A percentile compares a stretch with the other conserved stretches of the same genome.
Evolutionary conservation across 345 rosid species (phyloP).

Genomic region (Hibiscus tridactylites): DNA sequence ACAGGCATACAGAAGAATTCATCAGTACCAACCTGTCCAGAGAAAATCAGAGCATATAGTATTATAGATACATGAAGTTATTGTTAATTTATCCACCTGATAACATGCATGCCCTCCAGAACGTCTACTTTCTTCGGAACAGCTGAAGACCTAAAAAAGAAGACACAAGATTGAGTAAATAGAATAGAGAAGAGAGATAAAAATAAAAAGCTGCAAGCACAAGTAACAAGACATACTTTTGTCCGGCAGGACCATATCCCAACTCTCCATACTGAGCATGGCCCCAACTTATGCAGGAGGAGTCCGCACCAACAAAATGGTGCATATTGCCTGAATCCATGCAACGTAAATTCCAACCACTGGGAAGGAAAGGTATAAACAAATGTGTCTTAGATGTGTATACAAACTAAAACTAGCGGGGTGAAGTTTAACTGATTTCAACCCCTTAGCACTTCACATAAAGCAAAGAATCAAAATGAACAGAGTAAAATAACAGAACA

Average conservation of each 20-base stretch:
- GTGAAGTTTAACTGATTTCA: background rate
- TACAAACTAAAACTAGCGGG: background rate
- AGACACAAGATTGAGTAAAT: conserved; percentile 6
- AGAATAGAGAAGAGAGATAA: background rate
- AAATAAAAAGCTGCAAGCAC: background rate
- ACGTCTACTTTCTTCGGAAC: conserved; percentile 86
- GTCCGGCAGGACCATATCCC: conserved; percentile 72
- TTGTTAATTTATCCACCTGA: conserved; percentile 43
- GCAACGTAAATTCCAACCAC: conserved; percentile 98
- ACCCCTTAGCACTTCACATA: background rate
- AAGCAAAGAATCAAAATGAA: background rate
- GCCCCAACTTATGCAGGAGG: conserved; percentile 99
- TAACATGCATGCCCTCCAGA: conserved; percentile 86
- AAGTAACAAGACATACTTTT: background rate
- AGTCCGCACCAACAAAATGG: conserved; percentile 94
- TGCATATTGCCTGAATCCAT: conserved; percentile 98
- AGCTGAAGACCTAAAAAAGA: conserved; percentile 69
- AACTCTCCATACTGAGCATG: conserved; percentile 89
- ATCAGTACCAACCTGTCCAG: background rate
- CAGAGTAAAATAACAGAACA: background rate
- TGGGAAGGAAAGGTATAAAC: conserved; percentile 13
- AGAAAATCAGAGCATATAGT: conserved; percentile 1
- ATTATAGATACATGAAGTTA: background rate
- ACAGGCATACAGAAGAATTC: conserved; percentile 6
- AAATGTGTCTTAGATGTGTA: background rate